These are phyloP conservation scores for Trichoderma endophyticum DNA, from an alignment of 2,329 filamentous ascomycete species.

Conservation along the genomic window DNA sequence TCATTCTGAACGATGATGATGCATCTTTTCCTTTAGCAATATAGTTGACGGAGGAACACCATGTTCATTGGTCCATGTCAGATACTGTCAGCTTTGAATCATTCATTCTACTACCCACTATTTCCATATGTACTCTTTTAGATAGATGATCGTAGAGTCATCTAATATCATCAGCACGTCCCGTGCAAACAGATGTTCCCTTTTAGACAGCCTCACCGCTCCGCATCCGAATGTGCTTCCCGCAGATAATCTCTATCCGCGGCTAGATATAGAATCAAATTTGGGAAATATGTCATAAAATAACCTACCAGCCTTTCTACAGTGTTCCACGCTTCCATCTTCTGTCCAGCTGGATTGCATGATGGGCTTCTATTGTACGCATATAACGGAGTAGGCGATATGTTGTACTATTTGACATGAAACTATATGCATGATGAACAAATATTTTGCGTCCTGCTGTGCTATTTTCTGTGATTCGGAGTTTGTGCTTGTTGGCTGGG, in stretches of 20 bases:
- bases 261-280: background rate
- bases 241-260: background rate
- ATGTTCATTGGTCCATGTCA: background rate
- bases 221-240: background rate
- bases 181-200: slow-evolving; percentile 1
- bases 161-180: background rate
- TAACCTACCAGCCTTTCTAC: background rate
- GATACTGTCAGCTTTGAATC: background rate
- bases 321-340: background rate
- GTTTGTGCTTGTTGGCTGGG: background rate
- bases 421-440: background rate
- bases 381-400: background rate
- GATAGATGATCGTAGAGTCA: background rate
- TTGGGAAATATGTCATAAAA: background rate
- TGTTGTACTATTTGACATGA: background rate
- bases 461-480: background rate
- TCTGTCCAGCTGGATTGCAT: background rate
- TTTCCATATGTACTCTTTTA: background rate
- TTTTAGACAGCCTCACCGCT: background rate
- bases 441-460: background rate
- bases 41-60: background rate
- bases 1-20: background rate
- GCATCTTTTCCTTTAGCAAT: background rate
- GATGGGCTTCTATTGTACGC: background rate
- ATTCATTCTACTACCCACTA: background rate